These are phyloP conservation scores for Xylaria hypoxylon DNA, from an alignment of 2,329 filamentous ascomycete genomes.

Conservation along the genomic window DNA sequence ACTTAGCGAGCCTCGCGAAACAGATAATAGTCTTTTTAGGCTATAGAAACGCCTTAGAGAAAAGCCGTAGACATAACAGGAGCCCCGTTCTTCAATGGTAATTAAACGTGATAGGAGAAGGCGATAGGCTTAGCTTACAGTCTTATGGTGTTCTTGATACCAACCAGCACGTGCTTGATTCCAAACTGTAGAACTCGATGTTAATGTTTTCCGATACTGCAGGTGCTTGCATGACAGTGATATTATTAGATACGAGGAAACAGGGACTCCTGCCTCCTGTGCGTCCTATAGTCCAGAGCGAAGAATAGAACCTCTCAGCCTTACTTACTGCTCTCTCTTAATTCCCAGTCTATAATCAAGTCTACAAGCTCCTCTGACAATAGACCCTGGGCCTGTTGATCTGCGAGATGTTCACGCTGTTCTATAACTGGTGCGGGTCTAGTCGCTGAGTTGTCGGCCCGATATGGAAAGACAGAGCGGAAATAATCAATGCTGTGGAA, in stretches of 20 bases:
- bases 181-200: slow-evolving; percentile 14
- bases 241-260: background rate
- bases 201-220: background rate
- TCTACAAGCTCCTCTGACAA: background rate
- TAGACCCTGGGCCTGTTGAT: background rate
- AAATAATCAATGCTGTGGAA: slow-evolving; percentile 20
- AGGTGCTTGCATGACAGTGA: background rate
- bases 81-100: background rate
- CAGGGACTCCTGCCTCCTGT: no score
- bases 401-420: background rate
- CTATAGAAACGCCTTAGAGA: background rate
- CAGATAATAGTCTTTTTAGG: background rate
- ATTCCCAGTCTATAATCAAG: slow-evolving; percentile 1
- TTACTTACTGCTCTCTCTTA: slow-evolving; percentile 14
- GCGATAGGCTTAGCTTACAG: slow-evolving; percentile 1
- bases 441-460: no score
- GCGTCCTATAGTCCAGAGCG: background rate
- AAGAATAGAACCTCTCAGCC: background rate
- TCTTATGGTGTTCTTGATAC: background rate
- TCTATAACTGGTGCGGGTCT: background rate
- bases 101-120: background rate
- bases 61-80: background rate
- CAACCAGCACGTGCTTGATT: slow-evolving; percentile 15
- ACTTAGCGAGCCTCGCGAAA: background rate
- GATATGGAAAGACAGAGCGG: background rate